Conservation (phyloP, 1,139 yeast species). For the Yamadazyma spencermartinsiae region DNA sequence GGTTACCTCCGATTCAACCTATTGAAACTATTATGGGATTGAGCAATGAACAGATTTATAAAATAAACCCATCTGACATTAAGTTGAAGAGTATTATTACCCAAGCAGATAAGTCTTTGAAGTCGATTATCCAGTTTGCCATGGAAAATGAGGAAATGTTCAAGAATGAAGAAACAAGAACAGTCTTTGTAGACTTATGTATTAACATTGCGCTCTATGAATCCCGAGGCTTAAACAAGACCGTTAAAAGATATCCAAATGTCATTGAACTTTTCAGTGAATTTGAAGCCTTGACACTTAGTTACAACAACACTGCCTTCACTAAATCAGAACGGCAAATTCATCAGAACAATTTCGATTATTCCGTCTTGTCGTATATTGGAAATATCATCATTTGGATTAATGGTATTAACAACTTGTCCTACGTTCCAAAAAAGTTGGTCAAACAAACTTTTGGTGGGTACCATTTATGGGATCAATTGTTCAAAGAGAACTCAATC, state of each 20-base stretch:
- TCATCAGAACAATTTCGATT: constrained; percentile 42
- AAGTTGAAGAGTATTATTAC: constrained; percentile 40
- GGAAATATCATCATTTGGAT: constrained; percentile 49
- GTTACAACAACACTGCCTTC: constrained; percentile 34
- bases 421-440: constrained; percentile 8
- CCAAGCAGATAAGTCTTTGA: constrained; percentile 14
- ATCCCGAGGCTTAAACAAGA: constrained; percentile 37
- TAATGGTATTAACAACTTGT: constrained; percentile 19
- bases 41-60: constrained; percentile 37
- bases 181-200: constrained; percentile 31
- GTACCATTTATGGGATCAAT: constrained; percentile 44
- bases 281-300: constrained; percentile 36
- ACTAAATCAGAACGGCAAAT: constrained; percentile 37
- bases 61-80: constrained; percentile 36
- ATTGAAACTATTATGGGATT: constrained; percentile 44
- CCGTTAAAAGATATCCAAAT: constrained; percentile 27
- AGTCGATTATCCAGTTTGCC: constrained; percentile 22
- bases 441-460: constrained; percentile 40
- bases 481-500: constrained; percentile 37
- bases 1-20: constrained; percentile 36
- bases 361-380: constrained; percentile 38
- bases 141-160: constrained; percentile 29
- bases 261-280: constrained; percentile 32
- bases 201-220: constrained; percentile 41
- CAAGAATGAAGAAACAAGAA: constrained; percentile 16